Percentiles rank a stretch among this genome's conserved stretches.
Evolutionary conservation across 2,329 filamentous ascomycete genomes (phyloP).

Genomic region (Alternaria arbusti): DNA sequence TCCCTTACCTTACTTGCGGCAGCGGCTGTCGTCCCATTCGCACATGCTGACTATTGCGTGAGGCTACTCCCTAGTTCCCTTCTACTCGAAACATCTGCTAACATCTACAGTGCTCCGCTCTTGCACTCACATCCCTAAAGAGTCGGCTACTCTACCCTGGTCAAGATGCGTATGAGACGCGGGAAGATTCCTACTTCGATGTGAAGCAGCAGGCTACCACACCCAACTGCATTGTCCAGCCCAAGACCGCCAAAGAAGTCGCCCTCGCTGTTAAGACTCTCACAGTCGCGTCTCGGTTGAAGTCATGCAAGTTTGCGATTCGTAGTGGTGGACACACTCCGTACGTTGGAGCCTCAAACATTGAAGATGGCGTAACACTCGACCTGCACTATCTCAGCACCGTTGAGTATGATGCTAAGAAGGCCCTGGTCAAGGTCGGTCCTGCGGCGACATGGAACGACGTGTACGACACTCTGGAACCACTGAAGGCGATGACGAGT

Average conservation of each 20-base stretch:
- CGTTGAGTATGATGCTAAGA: constrained; percentile 22
- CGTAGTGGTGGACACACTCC: constrained; percentile 35
- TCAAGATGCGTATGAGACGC: constrained; percentile 18
- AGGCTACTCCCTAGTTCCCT: not conserved
- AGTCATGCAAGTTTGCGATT: constrained; percentile 29
- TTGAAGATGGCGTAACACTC: constrained; percentile 36
- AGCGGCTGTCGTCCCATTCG: constrained; percentile 7
- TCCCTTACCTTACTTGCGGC: constrained; percentile 12
- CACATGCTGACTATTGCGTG: constrained; percentile 11
- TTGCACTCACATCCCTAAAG: constrained; percentile 12
- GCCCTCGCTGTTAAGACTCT: constrained; percentile 24
- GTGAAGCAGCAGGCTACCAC: constrained; percentile 26
- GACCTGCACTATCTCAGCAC: constrained; percentile 31
- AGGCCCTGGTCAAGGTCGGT: constrained; percentile 26
- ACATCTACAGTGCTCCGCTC: constrained; percentile 10
- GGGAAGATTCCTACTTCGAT: constrained; percentile 28
- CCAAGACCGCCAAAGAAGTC: constrained; percentile 23
- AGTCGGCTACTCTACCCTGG: constrained; percentile 18
- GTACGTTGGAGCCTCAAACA: constrained; percentile 34
- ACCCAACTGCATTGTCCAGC: constrained; percentile 35
- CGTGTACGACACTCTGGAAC: constrained; percentile 33
- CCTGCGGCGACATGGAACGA: constrained; percentile 35
- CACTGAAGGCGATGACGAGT: constrained; percentile 25
- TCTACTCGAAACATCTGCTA: not conserved
- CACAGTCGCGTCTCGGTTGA: not conserved